Base-by-base conservation (phyloP, 2,329 filamentous ascomycete genomes). In the Sporothrix schenckii region DNA sequence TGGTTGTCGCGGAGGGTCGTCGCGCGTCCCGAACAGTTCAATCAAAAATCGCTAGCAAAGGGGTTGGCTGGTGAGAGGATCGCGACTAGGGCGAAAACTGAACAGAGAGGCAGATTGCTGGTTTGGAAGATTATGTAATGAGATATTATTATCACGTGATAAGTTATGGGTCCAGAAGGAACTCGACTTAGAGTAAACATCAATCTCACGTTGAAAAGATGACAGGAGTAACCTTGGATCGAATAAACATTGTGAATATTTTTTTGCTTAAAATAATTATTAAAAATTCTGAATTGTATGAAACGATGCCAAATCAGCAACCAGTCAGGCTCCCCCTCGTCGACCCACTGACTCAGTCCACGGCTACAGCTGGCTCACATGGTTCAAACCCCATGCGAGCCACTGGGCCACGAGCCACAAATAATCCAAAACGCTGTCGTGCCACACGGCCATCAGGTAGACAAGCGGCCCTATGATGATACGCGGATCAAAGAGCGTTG, bases 1-100 rank as follows among this genome's bases (percentile, higher is more conserved):
- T 39, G 24, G 27, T 39, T 61, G n/a, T 61, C 58, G 58, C 58
- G 39, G 58, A 61, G 56, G 56, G 58, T 61, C 30, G 58, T 61
- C 58, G 58, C 58, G 39, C 56, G 56, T 39, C 39, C 58, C n/a
- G 4, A n/a, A 44, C n/a, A 34, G n/a, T 61, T 61, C 58, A 61
- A 44, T 44, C 19, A 21, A 44, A 47, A 47, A 16, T 61, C 58
- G 58, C 58, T 61, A 61, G 58, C 39, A 61, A 61, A 47, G 58
- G 58, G 39, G 56, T 41, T 60, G 56, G 34, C n/a, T 24, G 39
- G 39, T 16, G 39, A 27, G 9, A 24, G 39, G 11, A 61, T 61
- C 58, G 58, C 58, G 58, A 61, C 39, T 58, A 10, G 53, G 27
- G 27, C 24, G 27, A 56, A 56, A 34, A 34, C 27, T 34, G 53